Base-by-base conservation (phyloP, 106 monocot species). In the Platanthera guangdongensis region DNA sequence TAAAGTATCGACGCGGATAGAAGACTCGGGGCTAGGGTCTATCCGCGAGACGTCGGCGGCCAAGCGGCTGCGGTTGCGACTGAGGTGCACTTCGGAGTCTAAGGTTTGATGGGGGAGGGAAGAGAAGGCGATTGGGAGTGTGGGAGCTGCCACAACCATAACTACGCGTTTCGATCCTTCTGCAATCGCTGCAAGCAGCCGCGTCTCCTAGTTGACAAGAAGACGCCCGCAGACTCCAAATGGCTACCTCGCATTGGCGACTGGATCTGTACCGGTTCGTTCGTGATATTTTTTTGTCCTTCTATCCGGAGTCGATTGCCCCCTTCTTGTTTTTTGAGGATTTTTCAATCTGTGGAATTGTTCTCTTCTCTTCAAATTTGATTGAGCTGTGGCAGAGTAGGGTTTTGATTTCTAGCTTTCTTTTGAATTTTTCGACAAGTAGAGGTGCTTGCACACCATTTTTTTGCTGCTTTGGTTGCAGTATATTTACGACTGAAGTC, bases 101-200 rank as follows among this genome's bases (percentile, higher is more conserved):
- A 25, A 72, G 68, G 73, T 13, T 69, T 32, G 60, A 75, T 68
- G 69, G 82, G 77, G 9, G 85, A 79, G 54, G 93, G 88, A 52
- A 75, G 87, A 60, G 95, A 96, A 79, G 95, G 95, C 0, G 95
- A 96, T 77, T 96, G 95, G 95, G 89, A 96, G 59, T 96, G 95
- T 81, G 74, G 87, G 51, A 83, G 89, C 3, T 96, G 95, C 80
- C 74, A 84, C 45, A 96, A 96, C 83, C 85, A 88, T 47, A 96
- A 96, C 87, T 96, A 96, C 81, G 95, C 93, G 5, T 96, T 96
- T 85, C 85, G 95, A 16, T 93, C 93, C 22, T 76, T 96, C 69
- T 96, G 95, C 80, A 96, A 96, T 78, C 90, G 95, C 1, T 96
- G 95, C 90, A 93, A 91, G 84, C 87, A 96, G 81, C 96, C 96